Conservation (phyloP, 176 grass and related monocot species). For the Paspalum vaginatum region DNA sequence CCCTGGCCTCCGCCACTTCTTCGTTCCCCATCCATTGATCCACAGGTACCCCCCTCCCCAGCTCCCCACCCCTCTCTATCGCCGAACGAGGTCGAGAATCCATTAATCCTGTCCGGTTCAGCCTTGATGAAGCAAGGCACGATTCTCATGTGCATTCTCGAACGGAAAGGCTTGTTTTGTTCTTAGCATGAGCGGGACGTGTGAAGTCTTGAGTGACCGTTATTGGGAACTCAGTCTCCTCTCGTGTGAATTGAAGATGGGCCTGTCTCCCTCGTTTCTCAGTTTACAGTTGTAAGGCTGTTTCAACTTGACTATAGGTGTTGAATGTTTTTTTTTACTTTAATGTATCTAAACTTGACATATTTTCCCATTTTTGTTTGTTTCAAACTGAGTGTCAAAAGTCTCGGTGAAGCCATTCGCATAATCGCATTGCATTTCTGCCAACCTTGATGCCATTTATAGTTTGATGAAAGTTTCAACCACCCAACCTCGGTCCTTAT, state of each 20-base stretch:
- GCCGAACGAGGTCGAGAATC: no score
- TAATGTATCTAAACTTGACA: not conserved
- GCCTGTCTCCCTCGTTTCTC: not conserved
- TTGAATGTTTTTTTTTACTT: not conserved
- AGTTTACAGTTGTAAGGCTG: not conserved
- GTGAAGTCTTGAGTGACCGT: not conserved
- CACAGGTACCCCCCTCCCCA: no score
- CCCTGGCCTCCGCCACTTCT: not conserved
- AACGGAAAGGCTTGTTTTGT: not conserved
- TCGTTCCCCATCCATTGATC: not conserved
- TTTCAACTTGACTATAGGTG: not conserved
- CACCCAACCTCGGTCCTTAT: not conserved
- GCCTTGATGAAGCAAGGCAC: not conserved
- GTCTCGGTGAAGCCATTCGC: not conserved
- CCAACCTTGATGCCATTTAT: not conserved
- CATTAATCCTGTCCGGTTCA: not conserved
- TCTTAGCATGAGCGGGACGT: not conserved
- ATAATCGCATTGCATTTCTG: not conserved
- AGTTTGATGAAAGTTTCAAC: not conserved
- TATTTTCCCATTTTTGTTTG: not conserved
- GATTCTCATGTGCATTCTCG: not conserved
- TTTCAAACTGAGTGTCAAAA: not conserved
- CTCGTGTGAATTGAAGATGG: not conserved
- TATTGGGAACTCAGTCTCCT: not conserved
- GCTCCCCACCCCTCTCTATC: no score